phyloP scores from a whole-genome alignment of 2,329 filamentous ascomycete species.

The Blastomyces gilchristii region DNA sequence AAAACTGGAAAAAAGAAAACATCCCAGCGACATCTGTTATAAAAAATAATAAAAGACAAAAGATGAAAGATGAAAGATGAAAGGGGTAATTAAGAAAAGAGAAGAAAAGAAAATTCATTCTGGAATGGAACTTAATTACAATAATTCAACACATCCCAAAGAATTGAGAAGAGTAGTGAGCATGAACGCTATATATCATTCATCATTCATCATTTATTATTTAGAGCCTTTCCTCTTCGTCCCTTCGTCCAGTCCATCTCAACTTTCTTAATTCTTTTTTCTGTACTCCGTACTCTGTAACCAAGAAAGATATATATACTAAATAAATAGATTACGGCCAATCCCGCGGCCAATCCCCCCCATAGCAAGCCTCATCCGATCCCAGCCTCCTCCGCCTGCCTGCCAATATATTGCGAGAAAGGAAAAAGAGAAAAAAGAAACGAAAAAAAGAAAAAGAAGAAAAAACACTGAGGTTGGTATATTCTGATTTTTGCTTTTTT shows the following conservation, averaged over 20 bases:
- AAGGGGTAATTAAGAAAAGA: too few relatives aligned
- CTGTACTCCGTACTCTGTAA: too few relatives aligned
- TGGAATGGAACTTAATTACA: background rate
- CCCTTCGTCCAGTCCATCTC: background rate
- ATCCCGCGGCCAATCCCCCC: background rate
- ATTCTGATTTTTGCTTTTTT: background rate
- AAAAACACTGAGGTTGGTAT: constrained; percentile 19
- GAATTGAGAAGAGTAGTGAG: background rate
- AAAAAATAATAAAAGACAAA: too few relatives aligned
- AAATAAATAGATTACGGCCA: background rate
- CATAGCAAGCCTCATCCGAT: background rate
- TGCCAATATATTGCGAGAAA: too few relatives aligned
- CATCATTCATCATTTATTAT: background rate
- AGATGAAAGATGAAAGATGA: background rate
- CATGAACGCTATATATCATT: background rate
- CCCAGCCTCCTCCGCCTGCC: background rate
- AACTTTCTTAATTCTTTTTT: background rate
- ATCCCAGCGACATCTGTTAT: background rate
- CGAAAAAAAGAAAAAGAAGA: background rate
- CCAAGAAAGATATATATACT: too few relatives aligned
- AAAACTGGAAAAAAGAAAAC: background rate
- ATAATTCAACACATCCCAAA: background rate
- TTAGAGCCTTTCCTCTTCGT: background rate
- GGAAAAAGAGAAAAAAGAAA: too few relatives aligned
- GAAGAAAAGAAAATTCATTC: background rate